A percentile compares a stretch with the other conserved stretches of the same genome.
Conservation (phyloP, 441 rosid genomes). For the Viola pubescens region DNA sequence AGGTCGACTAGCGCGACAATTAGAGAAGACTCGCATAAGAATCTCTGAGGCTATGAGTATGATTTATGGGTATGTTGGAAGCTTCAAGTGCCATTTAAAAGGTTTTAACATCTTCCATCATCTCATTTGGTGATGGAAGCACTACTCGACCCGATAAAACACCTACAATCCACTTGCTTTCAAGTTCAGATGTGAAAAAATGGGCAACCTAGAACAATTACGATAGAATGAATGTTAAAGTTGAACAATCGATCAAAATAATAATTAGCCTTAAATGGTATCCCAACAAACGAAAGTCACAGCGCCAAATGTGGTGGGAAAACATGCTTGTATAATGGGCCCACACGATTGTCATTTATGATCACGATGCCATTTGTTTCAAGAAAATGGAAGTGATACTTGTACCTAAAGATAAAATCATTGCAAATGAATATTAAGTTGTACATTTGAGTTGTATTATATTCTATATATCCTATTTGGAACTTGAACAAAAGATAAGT, state of each 20-base stretch:
- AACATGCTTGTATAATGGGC: conserved; percentile 63
- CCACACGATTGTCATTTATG: conserved; percentile 62
- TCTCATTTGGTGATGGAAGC: conserved; percentile 48
- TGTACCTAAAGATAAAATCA: conserved; percentile 35
- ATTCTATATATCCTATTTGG: too few relatives aligned
- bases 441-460: neutral
- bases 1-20: too few relatives aligned
- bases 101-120: conserved; percentile 48
- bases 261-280: conserved; percentile 54
- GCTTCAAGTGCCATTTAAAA: conserved; percentile 44
- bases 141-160: conserved; percentile 45
- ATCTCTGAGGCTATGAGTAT: conserved; percentile 37
- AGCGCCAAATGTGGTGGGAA: conserved; percentile 68
- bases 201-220: conserved; percentile 34
- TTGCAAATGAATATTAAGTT: neutral
- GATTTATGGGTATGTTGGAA: conserved; percentile 41
- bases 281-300: conserved; percentile 63
- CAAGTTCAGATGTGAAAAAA: conserved; percentile 47
- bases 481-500: too few relatives aligned
- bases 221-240: neutral
- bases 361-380: conserved; percentile 46
- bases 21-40: conserved; percentile 30
- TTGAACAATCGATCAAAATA: conserved; percentile 1
- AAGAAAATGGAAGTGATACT: conserved; percentile 60
- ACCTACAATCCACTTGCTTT: conserved; percentile 78